Evolutionary conservation across 163 green algal species (phyloP), one percentile per base, ranked within the genome.

Genomic region (Scenedesmus sp.): DNA sequence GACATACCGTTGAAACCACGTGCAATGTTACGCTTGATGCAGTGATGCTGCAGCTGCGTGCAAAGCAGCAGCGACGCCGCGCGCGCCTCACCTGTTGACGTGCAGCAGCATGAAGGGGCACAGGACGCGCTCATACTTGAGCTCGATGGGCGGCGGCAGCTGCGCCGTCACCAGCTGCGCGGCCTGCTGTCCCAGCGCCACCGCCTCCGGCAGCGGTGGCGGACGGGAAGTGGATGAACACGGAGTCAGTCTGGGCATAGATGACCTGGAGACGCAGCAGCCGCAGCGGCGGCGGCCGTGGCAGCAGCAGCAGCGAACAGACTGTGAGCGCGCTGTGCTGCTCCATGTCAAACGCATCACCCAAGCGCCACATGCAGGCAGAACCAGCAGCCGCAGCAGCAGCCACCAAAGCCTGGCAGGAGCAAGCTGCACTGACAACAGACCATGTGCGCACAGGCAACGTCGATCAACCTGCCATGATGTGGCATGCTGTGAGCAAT

Each of bases 41-140:
- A n/a, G n/a, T n/a, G n/a, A n/a, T n/a, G n/a, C 42, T 82, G 65
- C 68, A 86, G 42, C 46, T 68, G 40, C 81, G 40, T 6, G 9
- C 9, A 9, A 15, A 53, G 30, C n/a, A 53, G n/a, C 76, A 83
- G 12, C 46, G 10, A 83, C 26, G 30, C 81, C 16, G 42, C 81
- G 40, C 26, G 2, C 13, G 18, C 30, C 83, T 22, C 97, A 99
- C 65, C 97, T 92, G 94, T 98, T 98, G 61, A 98, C 96, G 81
- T 99, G 97, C 85, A 99, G 95, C 87, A 99, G 96, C 93, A 99
- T 89, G 90, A 98, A 98, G 6, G 97, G 97, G 35, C 72, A 65
- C 85, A 94, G 93, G 24, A 99, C 96, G 0, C 89, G 76, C 93
- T 99, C 97, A 93, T 96, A 98, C 86, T 97, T 96, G 43, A 99